Conservation (phyloP, 345 rosid species). For the Xanthoceras sorbifolium region DNA sequence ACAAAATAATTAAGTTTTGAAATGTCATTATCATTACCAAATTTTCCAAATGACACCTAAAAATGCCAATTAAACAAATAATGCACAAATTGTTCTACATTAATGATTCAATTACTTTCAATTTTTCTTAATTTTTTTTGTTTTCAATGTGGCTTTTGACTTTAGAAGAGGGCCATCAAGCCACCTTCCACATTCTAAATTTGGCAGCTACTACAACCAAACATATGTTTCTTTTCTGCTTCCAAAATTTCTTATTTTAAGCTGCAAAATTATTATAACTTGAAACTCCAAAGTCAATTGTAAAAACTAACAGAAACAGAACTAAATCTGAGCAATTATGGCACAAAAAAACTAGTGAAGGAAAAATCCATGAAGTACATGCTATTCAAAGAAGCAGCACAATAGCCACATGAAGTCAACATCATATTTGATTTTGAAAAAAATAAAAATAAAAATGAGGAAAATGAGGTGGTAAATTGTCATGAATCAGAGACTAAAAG, state of each 20-base stretch:
- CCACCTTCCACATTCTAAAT: constrained; percentile 11
- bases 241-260: background rate
- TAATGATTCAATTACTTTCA: background rate
- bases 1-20: background rate
- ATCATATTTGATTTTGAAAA: background rate
- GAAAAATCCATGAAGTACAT: background rate
- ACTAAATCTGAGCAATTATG: background rate
- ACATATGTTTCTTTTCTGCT: background rate
- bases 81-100: constrained; percentile 4
- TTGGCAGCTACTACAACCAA: constrained; percentile 6
- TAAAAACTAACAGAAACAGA: background rate
- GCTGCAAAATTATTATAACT: background rate
- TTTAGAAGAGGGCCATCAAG: background rate
- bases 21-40: background rate
- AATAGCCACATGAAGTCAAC: background rate
- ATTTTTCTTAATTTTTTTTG: no score
- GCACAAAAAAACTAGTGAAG: background rate
- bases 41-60: background rate
- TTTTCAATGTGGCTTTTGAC: background rate
- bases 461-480: constrained; percentile 12
- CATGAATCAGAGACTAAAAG: constrained; percentile 65
- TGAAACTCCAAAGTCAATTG: background rate
- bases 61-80: background rate
- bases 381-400: background rate
- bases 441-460: no score